Evolutionary conservation across 768 basidiomycete genomes (phyloP).

Genomic region (Hygrophoropsis aurantiaca): DNA sequence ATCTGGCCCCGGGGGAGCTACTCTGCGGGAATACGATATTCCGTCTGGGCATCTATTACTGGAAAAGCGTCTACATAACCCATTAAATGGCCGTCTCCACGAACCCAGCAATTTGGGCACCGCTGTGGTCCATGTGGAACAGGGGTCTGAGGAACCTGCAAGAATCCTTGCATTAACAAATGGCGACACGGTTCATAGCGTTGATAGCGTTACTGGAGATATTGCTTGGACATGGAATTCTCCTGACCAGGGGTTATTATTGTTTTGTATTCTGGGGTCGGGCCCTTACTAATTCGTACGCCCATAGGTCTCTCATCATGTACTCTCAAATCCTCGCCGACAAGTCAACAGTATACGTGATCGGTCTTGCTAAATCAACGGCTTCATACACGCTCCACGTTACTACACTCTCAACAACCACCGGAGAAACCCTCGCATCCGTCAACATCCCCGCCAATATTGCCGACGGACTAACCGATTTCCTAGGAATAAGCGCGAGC

Average conservation of each 20-base stretch:
- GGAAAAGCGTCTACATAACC: slow-evolving; percentile 62
- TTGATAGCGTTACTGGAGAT: slow-evolving; percentile 53
- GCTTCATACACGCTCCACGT: slow-evolving; percentile 66
- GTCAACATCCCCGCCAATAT: slow-evolving; percentile 56
- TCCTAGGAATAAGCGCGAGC: slow-evolving; percentile 33
- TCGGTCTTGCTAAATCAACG: slow-evolving; percentile 46
- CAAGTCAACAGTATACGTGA: slow-evolving; percentile 51
- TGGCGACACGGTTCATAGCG: slow-evolving; percentile 53
- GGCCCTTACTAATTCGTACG: slow-evolving; percentile 2
- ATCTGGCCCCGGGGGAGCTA: slow-evolving; percentile 74
- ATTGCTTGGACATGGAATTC: slow-evolving; percentile 73
- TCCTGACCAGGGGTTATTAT: slow-evolving; percentile 61
- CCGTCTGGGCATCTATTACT: slow-evolving; percentile 61
- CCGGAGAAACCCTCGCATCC: slow-evolving; percentile 50
- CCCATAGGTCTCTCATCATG: slow-evolving; percentile 57
- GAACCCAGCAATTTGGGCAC: slow-evolving; percentile 60
- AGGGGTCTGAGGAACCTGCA: slow-evolving; percentile 24
- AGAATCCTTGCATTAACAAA: slow-evolving; percentile 56
- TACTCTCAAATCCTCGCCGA: slow-evolving; percentile 63
- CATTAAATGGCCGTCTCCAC: slow-evolving; percentile 40
- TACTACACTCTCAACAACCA: slow-evolving; percentile 54
- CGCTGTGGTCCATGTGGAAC: slow-evolving; percentile 41
- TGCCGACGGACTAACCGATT: slow-evolving; percentile 30
- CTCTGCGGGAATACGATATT: slow-evolving; percentile 65
- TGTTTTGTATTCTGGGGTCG: neutral